Percentiles rank a stretch among this genome's conserved stretches.
These are phyloP conservation scores for Tirmania nivea DNA, from an alignment of 495 filamentous ascomycete genomes.

Conservation along the genomic window DNA sequence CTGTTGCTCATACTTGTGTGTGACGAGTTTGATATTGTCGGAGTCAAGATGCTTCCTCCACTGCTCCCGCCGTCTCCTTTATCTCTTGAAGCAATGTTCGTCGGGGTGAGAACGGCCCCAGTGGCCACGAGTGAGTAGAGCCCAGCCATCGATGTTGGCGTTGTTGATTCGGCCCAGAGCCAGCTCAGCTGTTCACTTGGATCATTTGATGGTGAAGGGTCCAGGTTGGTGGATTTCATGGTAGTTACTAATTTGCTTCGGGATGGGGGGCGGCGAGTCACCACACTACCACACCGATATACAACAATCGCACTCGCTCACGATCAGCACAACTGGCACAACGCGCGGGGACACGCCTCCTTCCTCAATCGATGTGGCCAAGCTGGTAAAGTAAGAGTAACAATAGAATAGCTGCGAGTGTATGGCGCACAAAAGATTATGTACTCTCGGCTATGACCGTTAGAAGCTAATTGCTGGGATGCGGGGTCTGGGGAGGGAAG, in stretches of 20 bases:
- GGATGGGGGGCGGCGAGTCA: too few relatives aligned
- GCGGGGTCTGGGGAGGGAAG: too few relatives aligned
- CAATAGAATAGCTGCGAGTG: too few relatives aligned
- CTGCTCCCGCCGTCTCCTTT: background rate
- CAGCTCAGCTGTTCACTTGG: background rate
- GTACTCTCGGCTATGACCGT: too few relatives aligned
- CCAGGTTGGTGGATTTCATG: background rate
- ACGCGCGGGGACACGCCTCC: too few relatives aligned
- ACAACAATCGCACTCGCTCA: too few relatives aligned
- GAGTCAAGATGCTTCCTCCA: background rate
- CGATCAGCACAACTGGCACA: too few relatives aligned
- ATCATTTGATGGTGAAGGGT: background rate
- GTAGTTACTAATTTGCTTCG: background rate
- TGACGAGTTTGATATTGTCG: background rate
- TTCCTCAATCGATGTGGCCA: too few relatives aligned
- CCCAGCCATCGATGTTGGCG: background rate
- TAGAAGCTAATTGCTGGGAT: too few relatives aligned
- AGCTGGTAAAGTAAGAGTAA: too few relatives aligned
- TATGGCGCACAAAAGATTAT: too few relatives aligned
- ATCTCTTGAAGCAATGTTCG: background rate
- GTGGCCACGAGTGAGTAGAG: background rate
- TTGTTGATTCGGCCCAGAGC: background rate
- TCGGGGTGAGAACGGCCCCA: background rate
- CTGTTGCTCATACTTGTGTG: background rate
- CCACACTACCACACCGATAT: too few relatives aligned